These are phyloP conservation scores for Alternaria novae-zelandiae DNA, from an alignment of 2,329 filamentous ascomycete species.

Conservation along the genomic window DNA sequence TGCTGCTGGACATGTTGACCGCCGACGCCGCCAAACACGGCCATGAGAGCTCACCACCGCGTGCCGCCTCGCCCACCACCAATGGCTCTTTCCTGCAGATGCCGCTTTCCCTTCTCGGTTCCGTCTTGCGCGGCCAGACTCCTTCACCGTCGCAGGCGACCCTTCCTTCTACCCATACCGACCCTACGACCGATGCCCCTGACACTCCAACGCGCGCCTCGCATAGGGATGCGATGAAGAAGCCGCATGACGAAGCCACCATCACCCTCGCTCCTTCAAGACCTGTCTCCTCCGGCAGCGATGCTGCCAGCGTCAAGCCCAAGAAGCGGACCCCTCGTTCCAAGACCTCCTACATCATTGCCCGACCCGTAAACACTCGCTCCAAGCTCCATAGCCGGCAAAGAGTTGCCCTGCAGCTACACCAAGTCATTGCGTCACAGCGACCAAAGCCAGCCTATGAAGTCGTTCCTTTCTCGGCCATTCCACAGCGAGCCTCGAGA, in stretches of 20 bases:
- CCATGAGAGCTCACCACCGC: conserved; percentile 38
- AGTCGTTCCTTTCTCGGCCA: conserved; percentile 71
- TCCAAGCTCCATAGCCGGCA: conserved; percentile 72
- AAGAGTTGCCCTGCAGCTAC: conserved; percentile 73
- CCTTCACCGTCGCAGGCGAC: conserved; percentile 20
- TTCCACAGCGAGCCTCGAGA: conserved; percentile 55
- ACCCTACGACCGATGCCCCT: conserved; percentile 1
- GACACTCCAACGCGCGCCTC: not conserved
- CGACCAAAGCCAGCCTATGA: conserved; percentile 74
- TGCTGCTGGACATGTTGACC: conserved; percentile 49
- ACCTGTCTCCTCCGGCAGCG: conserved; percentile 48
- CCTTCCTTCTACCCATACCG: not conserved
- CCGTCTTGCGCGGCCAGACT: conserved; percentile 35
- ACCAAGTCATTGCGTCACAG: conserved; percentile 65
- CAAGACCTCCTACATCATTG: conserved; percentile 70
- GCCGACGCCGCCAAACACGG: conserved; percentile 45
- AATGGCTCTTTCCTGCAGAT: conserved; percentile 40
- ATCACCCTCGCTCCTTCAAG: conserved; percentile 34
- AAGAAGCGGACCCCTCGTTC: conserved; percentile 59
- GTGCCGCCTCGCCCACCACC: conserved; percentile 20
- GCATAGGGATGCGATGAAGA: conserved; percentile 12
- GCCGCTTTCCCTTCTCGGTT: conserved; percentile 45
- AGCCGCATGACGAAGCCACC: conserved; percentile 13
- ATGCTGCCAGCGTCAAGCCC: conserved; percentile 43
- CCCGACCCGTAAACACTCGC: conserved; percentile 66